Percentiles rank a stretch among this genome's conserved stretches.
Evolutionary conservation across 2,329 filamentous ascomycete species (phyloP).

Genomic region (Metarhizium sp.): DNA sequence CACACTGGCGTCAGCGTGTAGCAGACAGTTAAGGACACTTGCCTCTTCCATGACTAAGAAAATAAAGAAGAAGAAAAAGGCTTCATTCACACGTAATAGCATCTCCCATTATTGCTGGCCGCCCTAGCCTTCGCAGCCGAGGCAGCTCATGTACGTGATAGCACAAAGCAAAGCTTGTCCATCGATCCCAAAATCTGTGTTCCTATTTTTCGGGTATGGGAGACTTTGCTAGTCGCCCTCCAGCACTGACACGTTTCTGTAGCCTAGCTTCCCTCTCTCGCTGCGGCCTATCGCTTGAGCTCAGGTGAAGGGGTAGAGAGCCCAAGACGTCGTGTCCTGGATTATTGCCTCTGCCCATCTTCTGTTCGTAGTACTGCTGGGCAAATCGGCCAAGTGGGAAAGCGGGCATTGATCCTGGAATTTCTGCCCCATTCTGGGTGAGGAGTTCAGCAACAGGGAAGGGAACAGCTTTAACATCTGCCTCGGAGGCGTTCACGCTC

Average conservation of each 20-base stretch:
- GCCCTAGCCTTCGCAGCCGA: constrained; percentile 14
- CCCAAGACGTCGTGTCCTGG: constrained; percentile 47
- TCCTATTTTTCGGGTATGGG: constrained; percentile 54
- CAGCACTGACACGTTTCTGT: constrained; percentile 72
- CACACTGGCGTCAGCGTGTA: neutral
- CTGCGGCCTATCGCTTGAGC: constrained; percentile 39
- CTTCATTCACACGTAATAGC: neutral
- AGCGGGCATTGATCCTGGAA: constrained; percentile 64
- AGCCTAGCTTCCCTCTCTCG: constrained; percentile 59
- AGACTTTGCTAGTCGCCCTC: constrained; percentile 59
- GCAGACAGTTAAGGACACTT: neutral
- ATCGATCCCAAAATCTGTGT: constrained; percentile 28
- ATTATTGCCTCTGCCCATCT: constrained; percentile 38
- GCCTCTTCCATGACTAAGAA: neutral
- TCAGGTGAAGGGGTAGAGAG: constrained; percentile 43
- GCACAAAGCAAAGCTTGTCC: constrained; percentile 28
- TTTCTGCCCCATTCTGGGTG: constrained; percentile 86
- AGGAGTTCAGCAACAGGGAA: constrained; percentile 89
- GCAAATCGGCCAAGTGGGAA: constrained; percentile 78
- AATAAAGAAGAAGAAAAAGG: neutral
- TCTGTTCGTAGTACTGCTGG: constrained; percentile 77
- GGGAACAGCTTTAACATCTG: constrained; percentile 47
- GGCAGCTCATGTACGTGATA: constrained; percentile 23
- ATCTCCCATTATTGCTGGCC: constrained; percentile 3
- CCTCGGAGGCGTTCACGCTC: constrained; percentile 30